Evolutionary conservation across 352 stramenopile species (phyloP), one percentile per base, ranked within the genome.

Genomic region (Phytopythium aichiense): DNA sequence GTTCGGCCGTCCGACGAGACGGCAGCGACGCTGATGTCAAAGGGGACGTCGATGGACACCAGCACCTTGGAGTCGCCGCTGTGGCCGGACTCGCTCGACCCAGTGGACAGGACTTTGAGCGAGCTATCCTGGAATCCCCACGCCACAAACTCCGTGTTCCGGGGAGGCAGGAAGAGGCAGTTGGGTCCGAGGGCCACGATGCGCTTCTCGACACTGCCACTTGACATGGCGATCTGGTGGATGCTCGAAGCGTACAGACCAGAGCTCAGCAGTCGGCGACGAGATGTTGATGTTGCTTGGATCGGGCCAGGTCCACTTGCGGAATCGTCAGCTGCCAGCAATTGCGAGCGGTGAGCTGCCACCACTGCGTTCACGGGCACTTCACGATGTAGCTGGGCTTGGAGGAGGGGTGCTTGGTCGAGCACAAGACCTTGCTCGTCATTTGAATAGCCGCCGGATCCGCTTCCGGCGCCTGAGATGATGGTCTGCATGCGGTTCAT

Each of bases 401-500:
- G 77, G 7, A 90, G 57, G 28, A 87, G 35, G 0, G 68, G 67
- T 2, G 76, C 76, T 56, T 83, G 72, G 35, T 90, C 79, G 7
- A 88, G 58, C 28, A 85, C 80, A 13, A 57, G 61, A 8, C 66
- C 68, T 7, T 65, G 33, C 1, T 40, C 65, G 16, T 74, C 59
- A 38, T 76, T 76, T 0, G 54, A 55, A 20, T 35, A 45, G 59
- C 52, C 31, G 11, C 72, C 20, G 9, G 45, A 51, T 16, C n/a
- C 45, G 8, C n/a, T 31, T 40, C 30, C 51, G 1, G 16, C 40
- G 16, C 70, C 87, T 12, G 75, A 78, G 50, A 90, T 50, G 11
- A 90, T 90, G 31, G 73, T 90, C 45, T 90, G 81, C 76, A 90
- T 76, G n/a, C 81, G 74, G 9, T 69, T 79, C 38, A 90, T 79